A percentile compares a stretch with the other conserved stretches of the same genome.
phyloP scores from a whole-genome alignment of 306 rosid species.

The Malus fusca region DNA sequence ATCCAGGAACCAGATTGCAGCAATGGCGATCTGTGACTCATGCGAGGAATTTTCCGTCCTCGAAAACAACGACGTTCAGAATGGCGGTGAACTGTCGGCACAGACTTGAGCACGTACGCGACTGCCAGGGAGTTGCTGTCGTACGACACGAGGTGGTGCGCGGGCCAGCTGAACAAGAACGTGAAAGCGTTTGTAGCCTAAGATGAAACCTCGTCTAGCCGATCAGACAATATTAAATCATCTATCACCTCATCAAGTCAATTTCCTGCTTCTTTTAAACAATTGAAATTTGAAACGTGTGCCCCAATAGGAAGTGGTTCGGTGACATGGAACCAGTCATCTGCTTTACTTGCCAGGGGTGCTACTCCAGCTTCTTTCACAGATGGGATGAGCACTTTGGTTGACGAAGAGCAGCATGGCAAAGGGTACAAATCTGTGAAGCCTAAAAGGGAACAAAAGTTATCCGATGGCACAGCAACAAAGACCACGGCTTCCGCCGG shows the following conservation, averaged over 20 bases:
- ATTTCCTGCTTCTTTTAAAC: slow-evolving; percentile 23
- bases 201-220: slow-evolving; percentile 34
- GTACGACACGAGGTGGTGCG: too few relatives aligned
- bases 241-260: slow-evolving; percentile 15
- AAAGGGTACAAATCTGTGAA: slow-evolving; percentile 13
- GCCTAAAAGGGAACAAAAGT: slow-evolving; percentile 30
- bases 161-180: too few relatives aligned
- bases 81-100: too few relatives aligned
- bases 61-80: too few relatives aligned
- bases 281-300: slow-evolving; percentile 33
- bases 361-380: slow-evolving; percentile 24
- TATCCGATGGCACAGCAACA: slow-evolving; percentile 19
- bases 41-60: too few relatives aligned
- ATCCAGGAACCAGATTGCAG: too few relatives aligned
- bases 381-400: slow-evolving; percentile 24
- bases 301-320: slow-evolving; percentile 14
- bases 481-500: too few relatives aligned
- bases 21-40: too few relatives aligned
- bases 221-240: slow-evolving; percentile 28
- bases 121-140: too few relatives aligned
- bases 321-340: slow-evolving; percentile 14
- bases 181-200: slow-evolving; percentile 36
- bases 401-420: slow-evolving; percentile 22
- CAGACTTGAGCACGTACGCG: too few relatives aligned
- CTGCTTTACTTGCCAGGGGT: too few relatives aligned